Evolutionary conservation across 345 rosid species (phyloP).

Genomic region (Raphanus raphanistrum): DNA sequence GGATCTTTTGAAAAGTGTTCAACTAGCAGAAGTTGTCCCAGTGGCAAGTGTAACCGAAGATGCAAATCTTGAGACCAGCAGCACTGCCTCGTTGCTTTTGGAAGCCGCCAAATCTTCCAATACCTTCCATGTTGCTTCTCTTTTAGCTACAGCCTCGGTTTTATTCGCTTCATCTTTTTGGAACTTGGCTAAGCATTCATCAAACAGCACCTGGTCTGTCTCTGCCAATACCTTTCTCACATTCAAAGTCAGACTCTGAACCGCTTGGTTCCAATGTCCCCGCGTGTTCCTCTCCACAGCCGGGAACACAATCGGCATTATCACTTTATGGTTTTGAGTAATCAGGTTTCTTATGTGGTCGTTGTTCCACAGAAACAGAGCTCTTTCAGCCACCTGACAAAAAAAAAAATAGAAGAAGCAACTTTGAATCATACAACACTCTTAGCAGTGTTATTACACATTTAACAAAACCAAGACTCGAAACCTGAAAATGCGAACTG

Average conservation of each 20-base stretch:
- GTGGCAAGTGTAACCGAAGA: constrained; percentile 51
- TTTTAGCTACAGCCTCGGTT: constrained; percentile 46
- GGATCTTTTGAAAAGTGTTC: constrained; percentile 26
- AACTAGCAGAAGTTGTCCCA: constrained; percentile 37
- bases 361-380: constrained; percentile 62
- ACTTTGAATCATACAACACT: constrained; percentile 6
- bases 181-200: constrained; percentile 61
- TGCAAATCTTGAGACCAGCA: constrained; percentile 50
- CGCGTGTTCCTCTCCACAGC: constrained; percentile 56
- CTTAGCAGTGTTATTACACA: background rate
- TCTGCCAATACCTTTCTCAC: constrained; percentile 59
- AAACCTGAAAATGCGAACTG: constrained; percentile 84
- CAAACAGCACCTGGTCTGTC: constrained; percentile 59
- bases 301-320: constrained; percentile 59
- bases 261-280: constrained; percentile 68
- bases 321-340: constrained; percentile 47
- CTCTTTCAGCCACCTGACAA: constrained; percentile 64
- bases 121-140: constrained; percentile 61
- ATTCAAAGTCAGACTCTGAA: constrained; percentile 59
- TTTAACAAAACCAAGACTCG: background rate
- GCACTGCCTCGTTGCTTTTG: constrained; percentile 55
- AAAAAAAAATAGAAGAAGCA: background rate
- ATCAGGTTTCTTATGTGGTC: constrained; percentile 60
- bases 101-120: constrained; percentile 72
- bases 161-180: constrained; percentile 57